These are phyloP conservation scores for Cladosporium sp. DNA, from an alignment of 2,329 filamentous ascomycete genomes.

Conservation along the genomic window DNA sequence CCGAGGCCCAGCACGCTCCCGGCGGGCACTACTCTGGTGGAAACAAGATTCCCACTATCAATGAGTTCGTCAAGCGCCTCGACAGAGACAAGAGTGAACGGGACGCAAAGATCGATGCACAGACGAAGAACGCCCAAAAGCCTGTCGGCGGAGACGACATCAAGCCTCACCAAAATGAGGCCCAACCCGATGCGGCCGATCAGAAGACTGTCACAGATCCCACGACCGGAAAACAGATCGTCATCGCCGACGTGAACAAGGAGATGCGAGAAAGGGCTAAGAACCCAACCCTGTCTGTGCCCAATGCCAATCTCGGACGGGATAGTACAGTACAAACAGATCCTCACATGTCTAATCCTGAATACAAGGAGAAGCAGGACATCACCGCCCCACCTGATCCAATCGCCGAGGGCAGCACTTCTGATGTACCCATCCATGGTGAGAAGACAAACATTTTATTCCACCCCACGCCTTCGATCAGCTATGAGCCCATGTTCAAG, in stretches of 20 bases:
- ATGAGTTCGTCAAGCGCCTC: slow-evolving; percentile 73
- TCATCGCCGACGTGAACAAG: slow-evolving; percentile 76
- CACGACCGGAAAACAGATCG: slow-evolving; percentile 77
- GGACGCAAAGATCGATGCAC: slow-evolving; percentile 66
- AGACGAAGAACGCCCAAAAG: slow-evolving; percentile 28
- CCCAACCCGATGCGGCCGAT: slow-evolving; percentile 41
- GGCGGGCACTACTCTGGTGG: slow-evolving; percentile 66
- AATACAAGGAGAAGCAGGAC: slow-evolving; percentile 83
- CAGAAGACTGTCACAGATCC: slow-evolving; percentile 74
- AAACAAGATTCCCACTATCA: slow-evolving; percentile 84
- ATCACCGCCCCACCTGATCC: slow-evolving; percentile 88
- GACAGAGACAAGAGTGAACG: slow-evolving; percentile 74
- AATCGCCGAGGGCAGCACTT: slow-evolving; percentile 73
- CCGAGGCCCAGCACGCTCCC: slow-evolving; percentile 44
- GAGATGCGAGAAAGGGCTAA: slow-evolving; percentile 66
- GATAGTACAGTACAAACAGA: slow-evolving; percentile 68
- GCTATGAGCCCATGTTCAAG: slow-evolving; percentile 83
- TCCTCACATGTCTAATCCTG: slow-evolving; percentile 64
- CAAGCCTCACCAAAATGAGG: slow-evolving; percentile 45
- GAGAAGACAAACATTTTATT: slow-evolving; percentile 97
- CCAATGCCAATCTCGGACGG: slow-evolving; percentile 82
- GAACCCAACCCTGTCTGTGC: slow-evolving; percentile 74
- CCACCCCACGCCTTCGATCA: slow-evolving; percentile 85
- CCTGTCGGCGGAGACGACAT: slow-evolving; percentile 33
- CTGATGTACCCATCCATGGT: slow-evolving; percentile 90